These are phyloP conservation scores for Talaromyces sp. DNA, from an alignment of 2,329 filamentous ascomycete genomes.

Conservation along the genomic window DNA sequence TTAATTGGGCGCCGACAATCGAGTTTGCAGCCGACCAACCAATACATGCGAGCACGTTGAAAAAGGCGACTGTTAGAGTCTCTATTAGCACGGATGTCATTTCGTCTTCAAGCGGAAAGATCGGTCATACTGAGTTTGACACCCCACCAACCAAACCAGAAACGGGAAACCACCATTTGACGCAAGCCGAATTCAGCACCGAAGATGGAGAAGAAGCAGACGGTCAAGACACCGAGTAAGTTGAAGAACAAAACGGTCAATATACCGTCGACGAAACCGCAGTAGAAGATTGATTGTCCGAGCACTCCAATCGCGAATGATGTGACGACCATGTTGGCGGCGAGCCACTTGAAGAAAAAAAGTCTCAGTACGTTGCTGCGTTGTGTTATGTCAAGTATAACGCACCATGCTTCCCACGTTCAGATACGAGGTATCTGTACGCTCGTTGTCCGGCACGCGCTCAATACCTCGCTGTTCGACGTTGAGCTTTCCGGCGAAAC, in stretches of 20 bases:
- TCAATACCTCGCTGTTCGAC: slow-evolving; percentile 75
- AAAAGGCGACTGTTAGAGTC: slow-evolving; percentile 54
- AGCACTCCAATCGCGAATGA: slow-evolving; percentile 73
- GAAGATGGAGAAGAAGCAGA: slow-evolving; percentile 45
- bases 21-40: slow-evolving; percentile 75
- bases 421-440: slow-evolving; percentile 60
- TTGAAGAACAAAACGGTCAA: slow-evolving; percentile 73
- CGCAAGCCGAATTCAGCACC: slow-evolving; percentile 70
- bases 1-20: slow-evolving; percentile 74
- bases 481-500: slow-evolving; percentile 60
- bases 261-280: slow-evolving; percentile 70
- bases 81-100: neutral
- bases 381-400: slow-evolving; percentile 21
- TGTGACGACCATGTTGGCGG: slow-evolving; percentile 73
- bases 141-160: slow-evolving; percentile 70
- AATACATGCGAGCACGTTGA: slow-evolving; percentile 67
- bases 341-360: slow-evolving; percentile 66
- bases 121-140: slow-evolving; percentile 59
- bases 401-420: slow-evolving; percentile 70
- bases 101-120: neutral
- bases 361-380: slow-evolving; percentile 12
- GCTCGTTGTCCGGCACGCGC: slow-evolving; percentile 66
- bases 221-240: slow-evolving; percentile 15
- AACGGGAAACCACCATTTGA: slow-evolving; percentile 76
- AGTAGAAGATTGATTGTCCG: slow-evolving; percentile 62